phyloP scores from a whole-genome alignment of 164 flowering plant genomes.

The Piper betle region DNA sequence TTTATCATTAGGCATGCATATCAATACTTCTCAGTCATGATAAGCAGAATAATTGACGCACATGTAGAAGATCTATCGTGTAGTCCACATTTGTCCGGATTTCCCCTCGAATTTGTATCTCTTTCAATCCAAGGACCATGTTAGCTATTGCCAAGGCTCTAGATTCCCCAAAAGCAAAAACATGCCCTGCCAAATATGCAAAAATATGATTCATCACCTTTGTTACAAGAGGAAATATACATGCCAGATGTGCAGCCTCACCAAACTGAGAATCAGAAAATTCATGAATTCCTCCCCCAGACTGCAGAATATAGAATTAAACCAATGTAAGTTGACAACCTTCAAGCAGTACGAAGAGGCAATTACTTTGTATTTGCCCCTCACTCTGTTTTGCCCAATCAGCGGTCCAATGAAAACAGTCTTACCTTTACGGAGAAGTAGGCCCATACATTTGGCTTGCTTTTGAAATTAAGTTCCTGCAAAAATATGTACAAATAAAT shows the following conservation, averaged over 20 bases:
- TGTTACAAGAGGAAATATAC: neutral
- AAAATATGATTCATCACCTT: neutral
- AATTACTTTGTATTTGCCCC: neutral
- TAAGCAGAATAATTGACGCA: constrained; percentile 19
- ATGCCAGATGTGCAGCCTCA: constrained; percentile 17
- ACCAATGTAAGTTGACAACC: neutral
- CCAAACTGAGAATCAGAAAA: constrained; percentile 99
- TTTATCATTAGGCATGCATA: neutral
- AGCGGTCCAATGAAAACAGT: no score
- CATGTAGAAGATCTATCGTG: constrained; percentile 93
- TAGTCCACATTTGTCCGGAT: constrained; percentile 97
- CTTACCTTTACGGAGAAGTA: constrained; percentile 98
- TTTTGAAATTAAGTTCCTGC: constrained; percentile 94
- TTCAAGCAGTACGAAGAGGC: neutral
- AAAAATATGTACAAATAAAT: neutral
- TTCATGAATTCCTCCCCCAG: constrained; percentile 99
- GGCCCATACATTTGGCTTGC: constrained; percentile 99
- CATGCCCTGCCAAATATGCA: constrained; percentile 57
- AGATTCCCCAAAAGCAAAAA: constrained; percentile 98
- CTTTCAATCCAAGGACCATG: constrained; percentile 98
- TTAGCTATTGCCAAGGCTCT: constrained; percentile 93
- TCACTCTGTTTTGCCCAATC: neutral
- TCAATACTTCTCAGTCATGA: neutral
- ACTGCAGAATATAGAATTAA: constrained; percentile 32
- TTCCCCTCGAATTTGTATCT: constrained; percentile 98